Conservation (phyloP, 1,139 yeast species). For the Ogataea hybrid region DNA sequence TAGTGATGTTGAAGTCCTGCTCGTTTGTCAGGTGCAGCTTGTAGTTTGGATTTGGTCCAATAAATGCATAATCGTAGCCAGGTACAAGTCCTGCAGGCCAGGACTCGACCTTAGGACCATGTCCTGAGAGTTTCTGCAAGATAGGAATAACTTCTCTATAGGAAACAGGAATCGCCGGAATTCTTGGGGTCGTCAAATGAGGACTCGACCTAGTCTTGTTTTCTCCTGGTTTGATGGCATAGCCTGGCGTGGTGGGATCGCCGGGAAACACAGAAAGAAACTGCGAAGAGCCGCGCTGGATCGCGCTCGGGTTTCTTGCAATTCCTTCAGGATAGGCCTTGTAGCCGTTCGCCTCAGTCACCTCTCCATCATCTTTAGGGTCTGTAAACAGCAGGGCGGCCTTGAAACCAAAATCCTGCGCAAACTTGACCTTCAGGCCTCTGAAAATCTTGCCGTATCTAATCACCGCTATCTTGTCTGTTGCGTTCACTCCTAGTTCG, state of each 20-base stretch:
- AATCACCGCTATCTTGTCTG: constrained; percentile 55
- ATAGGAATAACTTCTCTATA: constrained; percentile 58
- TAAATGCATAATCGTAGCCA: constrained; percentile 42
- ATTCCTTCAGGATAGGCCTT: constrained; percentile 64
- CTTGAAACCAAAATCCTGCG: constrained; percentile 59
- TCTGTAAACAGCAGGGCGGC: constrained; percentile 64
- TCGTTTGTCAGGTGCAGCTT: constrained; percentile 49
- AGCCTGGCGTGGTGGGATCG: constrained; percentile 88
- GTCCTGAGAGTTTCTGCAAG: constrained; percentile 50
- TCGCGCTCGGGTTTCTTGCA: constrained; percentile 65
- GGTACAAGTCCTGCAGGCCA: constrained; percentile 48
- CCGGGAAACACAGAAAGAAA: constrained; percentile 78
- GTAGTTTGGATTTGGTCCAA: constrained; percentile 58
- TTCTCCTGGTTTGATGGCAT: constrained; percentile 64
- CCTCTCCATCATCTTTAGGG: constrained; percentile 61
- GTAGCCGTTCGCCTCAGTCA: constrained; percentile 49
- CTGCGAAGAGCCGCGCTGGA: constrained; percentile 83
- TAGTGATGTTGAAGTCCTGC: constrained; percentile 57
- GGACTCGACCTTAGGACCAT: constrained; percentile 39
- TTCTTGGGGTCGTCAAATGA: constrained; percentile 47
- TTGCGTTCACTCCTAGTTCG: constrained; percentile 44
- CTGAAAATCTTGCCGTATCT: constrained; percentile 62
- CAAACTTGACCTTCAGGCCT: constrained; percentile 67
- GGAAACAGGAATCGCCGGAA: constrained; percentile 64
- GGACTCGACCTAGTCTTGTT: constrained; percentile 55